phyloP scores from a whole-genome alignment of 257 asterid species.

The Scutellaria barbata region DNA sequence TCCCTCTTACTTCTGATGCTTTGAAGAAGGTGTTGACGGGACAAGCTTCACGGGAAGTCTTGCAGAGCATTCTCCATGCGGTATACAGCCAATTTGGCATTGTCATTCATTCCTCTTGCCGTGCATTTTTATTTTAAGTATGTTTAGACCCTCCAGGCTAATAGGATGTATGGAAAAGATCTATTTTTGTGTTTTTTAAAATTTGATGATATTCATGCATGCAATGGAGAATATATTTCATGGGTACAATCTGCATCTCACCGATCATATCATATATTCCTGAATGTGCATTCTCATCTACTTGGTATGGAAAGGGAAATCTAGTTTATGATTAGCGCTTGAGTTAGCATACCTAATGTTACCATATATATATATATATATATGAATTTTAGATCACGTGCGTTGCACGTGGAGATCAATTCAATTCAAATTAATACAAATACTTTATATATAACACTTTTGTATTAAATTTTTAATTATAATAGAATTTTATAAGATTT shows the following conservation, averaged over 20 bases:
- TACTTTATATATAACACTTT: too few relatives aligned
- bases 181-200: not conserved
- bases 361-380: too few relatives aligned
- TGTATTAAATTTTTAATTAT: too few relatives aligned
- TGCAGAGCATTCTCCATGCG: slow-evolving; percentile 81
- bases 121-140: not conserved
- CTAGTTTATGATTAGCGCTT: not conserved
- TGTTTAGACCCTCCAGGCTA: not conserved
- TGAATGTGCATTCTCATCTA: not conserved
- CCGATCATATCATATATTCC: slow-evolving; percentile 9
- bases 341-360: slow-evolving; percentile 10
- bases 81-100: slow-evolving; percentile 49
- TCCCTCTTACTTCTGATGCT: slow-evolving; percentile 85
- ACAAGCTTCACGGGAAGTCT: slow-evolving; percentile 75
- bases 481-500: too few relatives aligned
- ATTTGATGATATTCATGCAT: not conserved
- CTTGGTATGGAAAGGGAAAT: slow-evolving; percentile 15
- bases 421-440: too few relatives aligned
- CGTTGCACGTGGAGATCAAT: too few relatives aligned
- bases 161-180: not conserved
- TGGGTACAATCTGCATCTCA: not conserved
- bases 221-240: not conserved
- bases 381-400: too few relatives aligned
- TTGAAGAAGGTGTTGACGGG: slow-evolving; percentile 93
- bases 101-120: slow-evolving; percentile 6